These are phyloP conservation scores for Aspergillus bridgeri DNA, from an alignment of 495 filamentous ascomycete genomes.

Conservation along the genomic window DNA sequence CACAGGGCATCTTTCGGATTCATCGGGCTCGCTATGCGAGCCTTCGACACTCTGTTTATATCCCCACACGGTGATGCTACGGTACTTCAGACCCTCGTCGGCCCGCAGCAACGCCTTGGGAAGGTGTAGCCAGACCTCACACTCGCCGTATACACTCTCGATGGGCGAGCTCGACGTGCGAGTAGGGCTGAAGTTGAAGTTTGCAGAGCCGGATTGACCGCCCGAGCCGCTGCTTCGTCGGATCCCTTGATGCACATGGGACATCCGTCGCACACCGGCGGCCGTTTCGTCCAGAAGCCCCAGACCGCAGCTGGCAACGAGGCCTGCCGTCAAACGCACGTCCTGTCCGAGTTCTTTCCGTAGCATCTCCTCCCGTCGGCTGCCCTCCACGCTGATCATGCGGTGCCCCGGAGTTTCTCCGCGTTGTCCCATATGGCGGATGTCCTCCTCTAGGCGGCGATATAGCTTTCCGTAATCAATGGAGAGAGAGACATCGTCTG, in stretches of 20 bases:
- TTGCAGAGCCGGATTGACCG: neutral
- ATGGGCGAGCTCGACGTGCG: slow-evolving; percentile 18
- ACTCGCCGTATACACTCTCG: slow-evolving; percentile 34
- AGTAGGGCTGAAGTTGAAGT: neutral
- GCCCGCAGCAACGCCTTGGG: slow-evolving; percentile 44
- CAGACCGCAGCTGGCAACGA: slow-evolving; percentile 38
- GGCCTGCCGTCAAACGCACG: slow-evolving; percentile 35
- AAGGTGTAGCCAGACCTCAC: slow-evolving; percentile 39
- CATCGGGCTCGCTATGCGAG: slow-evolving; percentile 7
- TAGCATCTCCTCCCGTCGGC: slow-evolving; percentile 32
- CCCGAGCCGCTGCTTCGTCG: slow-evolving; percentile 27
- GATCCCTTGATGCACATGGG: slow-evolving; percentile 27
- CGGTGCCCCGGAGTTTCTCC: slow-evolving; percentile 21
- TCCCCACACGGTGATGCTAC: slow-evolving; percentile 39
- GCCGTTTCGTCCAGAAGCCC: slow-evolving; percentile 42
- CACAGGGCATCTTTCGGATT: slow-evolving; percentile 27
- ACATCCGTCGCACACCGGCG: slow-evolving; percentile 39
- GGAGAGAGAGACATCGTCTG: slow-evolving; percentile 45
- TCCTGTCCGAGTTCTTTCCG: slow-evolving; percentile 31
- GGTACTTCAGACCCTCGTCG: slow-evolving; percentile 40
- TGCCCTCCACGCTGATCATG: slow-evolving; percentile 33
- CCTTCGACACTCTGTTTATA: slow-evolving; percentile 23
- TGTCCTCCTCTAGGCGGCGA: slow-evolving; percentile 40
- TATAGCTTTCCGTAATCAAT: slow-evolving; percentile 49
- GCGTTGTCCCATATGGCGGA: slow-evolving; percentile 30